Evolutionary conservation across 139 green algal genomes (phyloP).

Genomic region (Micractinium sp.): DNA sequence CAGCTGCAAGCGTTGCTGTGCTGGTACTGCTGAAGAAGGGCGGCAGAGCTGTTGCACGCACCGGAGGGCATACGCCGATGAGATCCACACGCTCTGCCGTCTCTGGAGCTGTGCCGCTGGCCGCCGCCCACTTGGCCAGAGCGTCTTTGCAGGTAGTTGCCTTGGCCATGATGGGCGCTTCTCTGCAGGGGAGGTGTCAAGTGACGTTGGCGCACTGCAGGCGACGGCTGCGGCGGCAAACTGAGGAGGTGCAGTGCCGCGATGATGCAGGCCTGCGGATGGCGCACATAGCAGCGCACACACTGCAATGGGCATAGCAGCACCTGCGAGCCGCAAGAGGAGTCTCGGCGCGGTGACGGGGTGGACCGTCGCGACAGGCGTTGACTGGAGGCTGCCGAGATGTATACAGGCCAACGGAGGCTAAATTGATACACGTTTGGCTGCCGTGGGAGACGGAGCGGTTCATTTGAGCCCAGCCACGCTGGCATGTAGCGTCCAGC

Average conservation of each 20-base stretch:
- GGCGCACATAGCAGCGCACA: too few relatives aligned
- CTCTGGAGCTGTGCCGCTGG: constrained; percentile 59
- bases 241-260: too few relatives aligned
- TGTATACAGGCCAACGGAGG: neutral
- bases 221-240: too few relatives aligned
- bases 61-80: constrained; percentile 75
- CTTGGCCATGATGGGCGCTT: constrained; percentile 51
- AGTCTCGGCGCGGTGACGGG: neutral
- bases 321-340: too few relatives aligned
- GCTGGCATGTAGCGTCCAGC: neutral
- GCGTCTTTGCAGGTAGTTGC: constrained; percentile 85
- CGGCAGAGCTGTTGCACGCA: neutral
- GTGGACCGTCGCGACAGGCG: neutral
- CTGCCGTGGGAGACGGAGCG: neutral
- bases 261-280: too few relatives aligned
- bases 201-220: neutral
- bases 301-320: too few relatives aligned
- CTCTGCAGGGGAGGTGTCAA: neutral
- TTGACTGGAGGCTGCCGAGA: neutral
- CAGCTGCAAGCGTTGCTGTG: too few relatives aligned
- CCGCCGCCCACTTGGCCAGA: constrained; percentile 83
- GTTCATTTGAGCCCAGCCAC: neutral
- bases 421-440: neutral
- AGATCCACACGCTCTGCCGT: constrained; percentile 86
- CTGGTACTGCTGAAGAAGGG: too few relatives aligned